Evolutionary conservation across 768 basidiomycete genomes (phyloP).

Genomic region (Filobasidium floriforme): DNA sequence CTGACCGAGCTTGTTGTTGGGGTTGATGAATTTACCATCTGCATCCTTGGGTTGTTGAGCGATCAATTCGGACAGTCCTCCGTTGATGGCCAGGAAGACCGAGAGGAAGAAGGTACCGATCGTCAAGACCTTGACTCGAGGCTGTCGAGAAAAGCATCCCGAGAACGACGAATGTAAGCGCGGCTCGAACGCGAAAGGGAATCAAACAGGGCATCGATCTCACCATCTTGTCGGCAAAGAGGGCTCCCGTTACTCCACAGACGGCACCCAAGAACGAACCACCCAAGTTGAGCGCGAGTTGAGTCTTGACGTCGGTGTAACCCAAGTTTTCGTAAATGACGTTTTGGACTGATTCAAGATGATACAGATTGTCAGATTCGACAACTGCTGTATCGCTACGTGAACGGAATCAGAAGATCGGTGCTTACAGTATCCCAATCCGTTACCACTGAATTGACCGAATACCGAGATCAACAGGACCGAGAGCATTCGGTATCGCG

Average conservation of each 20-base stretch:
- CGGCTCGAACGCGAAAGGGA: background rate
- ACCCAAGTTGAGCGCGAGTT: constrained; percentile 45
- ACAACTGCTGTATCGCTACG: no score
- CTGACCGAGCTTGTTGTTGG: constrained; percentile 35
- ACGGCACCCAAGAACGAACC: constrained; percentile 42
- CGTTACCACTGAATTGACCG: constrained; percentile 56
- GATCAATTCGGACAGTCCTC: constrained; percentile 21
- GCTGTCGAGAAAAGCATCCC: constrained; percentile 13
- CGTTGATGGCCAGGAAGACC: constrained; percentile 11
- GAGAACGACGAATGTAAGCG: background rate
- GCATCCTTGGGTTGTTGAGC: constrained; percentile 24
- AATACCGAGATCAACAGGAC: constrained; percentile 55
- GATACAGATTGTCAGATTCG: no score
- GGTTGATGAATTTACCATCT: constrained; percentile 18
- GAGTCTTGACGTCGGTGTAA: constrained; percentile 31
- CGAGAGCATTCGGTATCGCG: constrained; percentile 46
- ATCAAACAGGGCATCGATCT: background rate
- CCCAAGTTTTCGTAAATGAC: constrained; percentile 34
- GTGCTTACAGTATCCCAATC: constrained; percentile 48
- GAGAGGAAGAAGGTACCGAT: constrained; percentile 41
- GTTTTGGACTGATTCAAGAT: constrained; percentile 34
- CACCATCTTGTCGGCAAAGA: constrained; percentile 36
- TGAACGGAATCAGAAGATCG: no score
- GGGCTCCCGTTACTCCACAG: constrained; percentile 42
- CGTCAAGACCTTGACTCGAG: constrained; percentile 41